A percentile compares a stretch with the other conserved stretches of the same genome.
phyloP scores from a whole-genome alignment of 75 land plant genomes.

The Sequoiadendron giganteum region DNA sequence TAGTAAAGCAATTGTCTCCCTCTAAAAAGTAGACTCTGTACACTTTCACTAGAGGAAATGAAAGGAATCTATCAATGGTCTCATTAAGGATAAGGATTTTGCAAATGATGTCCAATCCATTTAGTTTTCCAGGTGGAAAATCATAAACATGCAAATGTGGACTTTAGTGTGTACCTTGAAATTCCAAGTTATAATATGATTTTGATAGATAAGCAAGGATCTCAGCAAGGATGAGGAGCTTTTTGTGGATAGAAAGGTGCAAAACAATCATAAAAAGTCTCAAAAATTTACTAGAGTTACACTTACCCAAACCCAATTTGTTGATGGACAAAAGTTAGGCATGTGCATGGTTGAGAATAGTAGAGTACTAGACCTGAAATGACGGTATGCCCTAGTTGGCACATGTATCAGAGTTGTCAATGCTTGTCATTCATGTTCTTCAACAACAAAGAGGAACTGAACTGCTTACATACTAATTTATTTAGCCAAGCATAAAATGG shows the following conservation, averaged over 20 bases:
- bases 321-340: neutral
- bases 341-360: neutral
- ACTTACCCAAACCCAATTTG: neutral
- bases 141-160: neutral
- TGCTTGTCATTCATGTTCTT: too few relatives aligned
- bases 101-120: neutral
- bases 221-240: neutral
- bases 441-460: neutral
- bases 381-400: too few relatives aligned
- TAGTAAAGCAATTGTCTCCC: neutral
- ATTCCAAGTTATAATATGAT: neutral
- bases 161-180: neutral
- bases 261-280: too few relatives aligned
- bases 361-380: neutral
- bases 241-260: neutral
- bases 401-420: too few relatives aligned
- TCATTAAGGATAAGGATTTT: neutral
- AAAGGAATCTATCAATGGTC: neutral
- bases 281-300: neutral
- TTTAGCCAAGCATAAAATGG: neutral
- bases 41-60: neutral
- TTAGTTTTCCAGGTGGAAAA: neutral
- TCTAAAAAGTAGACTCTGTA: neutral
- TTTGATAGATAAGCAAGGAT: neutral
- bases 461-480: too few relatives aligned